phyloP scores from a whole-genome alignment of 228 moss, liverwort and hornwort species.

The Sphagnum fallax region DNA sequence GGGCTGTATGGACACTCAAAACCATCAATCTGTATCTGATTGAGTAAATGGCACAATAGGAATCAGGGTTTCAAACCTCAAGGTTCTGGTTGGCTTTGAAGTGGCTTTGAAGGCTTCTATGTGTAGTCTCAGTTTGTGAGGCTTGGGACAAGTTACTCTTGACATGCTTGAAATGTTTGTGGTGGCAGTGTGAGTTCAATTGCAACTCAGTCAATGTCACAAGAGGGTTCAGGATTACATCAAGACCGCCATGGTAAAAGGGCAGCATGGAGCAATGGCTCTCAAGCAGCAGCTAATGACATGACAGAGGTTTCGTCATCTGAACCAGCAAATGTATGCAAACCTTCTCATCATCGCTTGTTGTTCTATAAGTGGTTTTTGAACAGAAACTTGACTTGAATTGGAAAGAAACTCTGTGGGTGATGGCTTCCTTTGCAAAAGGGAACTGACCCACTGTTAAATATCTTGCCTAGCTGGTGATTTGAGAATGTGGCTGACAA shows the following conservation, averaged over 20 bases:
- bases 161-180: neutral
- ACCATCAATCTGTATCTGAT: too few species aligned
- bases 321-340: constrained; percentile 1
- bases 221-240: constrained; percentile 51
- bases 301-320: constrained; percentile 50
- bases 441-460: too few species aligned
- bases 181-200: constrained; percentile 64
- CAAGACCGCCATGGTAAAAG: constrained; percentile 40
- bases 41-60: too few species aligned
- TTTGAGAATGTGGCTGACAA: neutral
- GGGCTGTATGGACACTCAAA: too few species aligned
- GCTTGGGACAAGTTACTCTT: neutral
- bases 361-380: constrained; percentile 12
- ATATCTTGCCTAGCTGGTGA: neutral
- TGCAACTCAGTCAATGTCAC: constrained; percentile 64
- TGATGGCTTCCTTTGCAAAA: too few species aligned
- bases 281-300: constrained; percentile 29
- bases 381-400: neutral
- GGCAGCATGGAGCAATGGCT: constrained; percentile 42
- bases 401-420: neutral
- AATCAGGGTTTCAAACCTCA: neutral
- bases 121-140: neutral
- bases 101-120: neutral
- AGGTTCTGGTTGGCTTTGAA: neutral
- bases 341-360: constrained; percentile 25